Base-by-base conservation (phyloP, 179 eudicot species). In the Pouteria campechiana region DNA sequence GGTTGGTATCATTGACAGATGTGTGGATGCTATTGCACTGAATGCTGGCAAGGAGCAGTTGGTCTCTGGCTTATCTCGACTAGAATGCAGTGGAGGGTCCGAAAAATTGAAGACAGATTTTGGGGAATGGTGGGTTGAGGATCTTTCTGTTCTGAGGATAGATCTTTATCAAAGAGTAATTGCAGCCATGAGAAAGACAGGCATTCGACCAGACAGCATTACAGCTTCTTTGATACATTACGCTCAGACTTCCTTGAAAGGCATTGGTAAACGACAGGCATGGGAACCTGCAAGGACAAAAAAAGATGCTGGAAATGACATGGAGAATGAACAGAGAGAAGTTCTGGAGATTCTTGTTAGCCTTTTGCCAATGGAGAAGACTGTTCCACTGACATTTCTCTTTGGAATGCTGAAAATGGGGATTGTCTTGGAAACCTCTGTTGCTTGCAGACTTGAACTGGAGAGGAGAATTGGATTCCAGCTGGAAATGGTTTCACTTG, bases 71-170 rank as follows among this genome's bases (percentile, higher is more conserved):
- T 60, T 79, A 17, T 62, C 77, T 20, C 81, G 61, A 32, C 37
- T 73, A 20, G 77, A 54, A 6, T 52, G 63, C 23, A 60, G 60
- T 14, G 60, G 49, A 2, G 63, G 60, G 41, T 55, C 64, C 0
- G 11, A 47, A 21, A 75, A 77, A 11, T 41, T 65, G 2, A 73
- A 61, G 42, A 52, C 41, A n/a, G 47, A 58, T 19, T 56, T 50
- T 44, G 43, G 67, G 1, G 83, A 69, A 13, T 82, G 93, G 93
- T 82, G 87, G 93, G 61, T 73, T 3, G 83, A 79, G 47, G 93
- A 79, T 73, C 69, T 82, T 14, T 75, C 81, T 4, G 60, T 32
- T 3, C 58, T 82, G 5, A 65, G 68, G 41, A 69, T 81, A 10
- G 70, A 65, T 41, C 59, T 67, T 33, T 81, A 74, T 42, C 65